Conservation (phyloP, 1,284 basidiomycete species). For the Moniliella sp. region DNA sequence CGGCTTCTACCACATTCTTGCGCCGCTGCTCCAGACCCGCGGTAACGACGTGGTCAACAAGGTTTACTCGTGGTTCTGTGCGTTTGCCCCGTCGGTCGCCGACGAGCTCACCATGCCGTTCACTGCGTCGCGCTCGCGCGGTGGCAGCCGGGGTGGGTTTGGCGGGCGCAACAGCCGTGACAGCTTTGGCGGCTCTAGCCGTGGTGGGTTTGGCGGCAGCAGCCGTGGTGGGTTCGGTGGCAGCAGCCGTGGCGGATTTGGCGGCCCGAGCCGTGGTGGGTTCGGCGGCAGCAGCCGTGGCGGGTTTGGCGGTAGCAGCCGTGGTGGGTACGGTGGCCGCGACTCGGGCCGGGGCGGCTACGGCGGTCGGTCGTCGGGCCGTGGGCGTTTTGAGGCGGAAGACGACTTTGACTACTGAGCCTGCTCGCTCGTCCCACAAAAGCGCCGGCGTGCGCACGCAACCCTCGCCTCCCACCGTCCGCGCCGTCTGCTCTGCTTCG, state of each 20-base stretch:
- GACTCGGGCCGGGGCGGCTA: background rate
- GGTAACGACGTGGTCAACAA: constrained; percentile 1
- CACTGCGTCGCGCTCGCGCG: background rate
- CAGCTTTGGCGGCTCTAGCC: constrained; percentile 4
- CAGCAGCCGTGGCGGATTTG: too few species aligned
- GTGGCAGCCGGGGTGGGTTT: background rate
- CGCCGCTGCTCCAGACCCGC: background rate
- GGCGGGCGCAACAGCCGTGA: background rate
- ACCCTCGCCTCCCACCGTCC: too few species aligned
- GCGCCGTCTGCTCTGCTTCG: too few species aligned
- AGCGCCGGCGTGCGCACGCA: too few species aligned
- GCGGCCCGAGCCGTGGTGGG: too few species aligned
- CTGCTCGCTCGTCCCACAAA: too few species aligned
- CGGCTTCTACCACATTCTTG: too few species aligned
- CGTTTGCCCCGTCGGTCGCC: constrained; percentile 1
- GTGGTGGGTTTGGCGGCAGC: constrained; percentile 7
- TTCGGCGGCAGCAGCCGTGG: too few species aligned
- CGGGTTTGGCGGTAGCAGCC: background rate
- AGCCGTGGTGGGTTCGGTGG: too few species aligned
- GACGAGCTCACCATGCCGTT: background rate
- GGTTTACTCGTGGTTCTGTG: background rate
- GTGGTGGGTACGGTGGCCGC: background rate
- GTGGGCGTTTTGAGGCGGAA: too few species aligned
- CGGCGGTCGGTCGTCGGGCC: background rate
- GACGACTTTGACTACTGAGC: too few species aligned